Base-by-base conservation (phyloP, 768 basidiomycete genomes). In the Dacryopinax spathularia region DNA sequence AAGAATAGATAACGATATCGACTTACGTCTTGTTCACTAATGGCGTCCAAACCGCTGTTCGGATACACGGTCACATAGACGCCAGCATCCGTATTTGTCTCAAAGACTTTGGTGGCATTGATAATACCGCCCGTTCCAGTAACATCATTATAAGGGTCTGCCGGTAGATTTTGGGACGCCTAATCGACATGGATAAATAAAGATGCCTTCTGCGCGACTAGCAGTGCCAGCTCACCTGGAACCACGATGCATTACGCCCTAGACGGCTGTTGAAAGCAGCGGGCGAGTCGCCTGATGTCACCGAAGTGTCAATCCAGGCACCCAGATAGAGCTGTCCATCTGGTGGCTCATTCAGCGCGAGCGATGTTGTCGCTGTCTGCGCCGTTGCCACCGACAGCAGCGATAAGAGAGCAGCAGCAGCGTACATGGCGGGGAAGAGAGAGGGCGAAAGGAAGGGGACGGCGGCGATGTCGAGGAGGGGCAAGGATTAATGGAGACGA, bases 41-140 rank as follows among this genome's bases (percentile, higher is more conserved):
- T 65, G 35, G 65, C 63, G n/a, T 63, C 31, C 33, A 70, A 65
- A 5, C 65, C 66, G 2, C 48, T 6, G 0, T 44, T 61, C 0
- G 71, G 71, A 63, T 72, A 72, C 33, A 72, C 67, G 27, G 71
- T 72, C n/a, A 72, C 60, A 66, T 70, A 72, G 56, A 72, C 69
- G 37, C 66, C 68, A 10, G 71, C 71, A 61, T 69, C 68, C 33
- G 70, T 70, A 13, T 41, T 33, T 10, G 66, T 68, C 33, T 56
- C 48, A 20, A 56, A 56, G 25, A 56, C 48, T 20, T 27, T 56
- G 5, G 48, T 56, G 6, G 48, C 48, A 29, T 56, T 56, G 48
- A 56, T 56, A 29, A 56, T 56, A 29, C 48, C 48, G 10, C 48
- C 48, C 10, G 48, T 56, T 10, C 48, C 48, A 18, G 48, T 56